Base-by-base conservation (phyloP, 2,329 filamentous ascomycete genomes). In the Aspergillus carbonarius region DNA sequence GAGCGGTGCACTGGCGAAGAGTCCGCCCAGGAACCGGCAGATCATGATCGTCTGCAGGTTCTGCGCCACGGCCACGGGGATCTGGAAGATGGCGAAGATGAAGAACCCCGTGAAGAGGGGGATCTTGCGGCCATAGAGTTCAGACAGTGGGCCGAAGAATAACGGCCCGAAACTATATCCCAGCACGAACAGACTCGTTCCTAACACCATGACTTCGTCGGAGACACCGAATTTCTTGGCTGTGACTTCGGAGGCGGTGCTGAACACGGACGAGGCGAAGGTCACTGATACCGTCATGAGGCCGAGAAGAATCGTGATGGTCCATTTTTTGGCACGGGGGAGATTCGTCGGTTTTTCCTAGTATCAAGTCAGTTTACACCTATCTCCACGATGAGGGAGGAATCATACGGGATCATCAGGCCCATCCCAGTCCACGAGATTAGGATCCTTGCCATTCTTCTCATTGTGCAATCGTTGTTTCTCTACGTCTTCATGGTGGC, bases 21-120 rank as follows among this genome's bases (percentile, higher is more conserved):
- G 50, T 1, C 82, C 83, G 0, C 74, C 74, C 3, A 85, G 71
- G 63, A 85, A 85, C 0, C 83, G 78, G 55, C 74, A 79, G 13
- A 85, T 61, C 64, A 85, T 74, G 54, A 85, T 78, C 0, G 82
- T 84, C 30, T 81, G 63, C 0, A 84, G 49, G 61, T 85, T 83
- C 23, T 74, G 73, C 0, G 82, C 81, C 1, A 83, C 77, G 1
- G 79, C 83, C 6, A 82, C 79, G 0, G 81, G 79, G 51, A 85
- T 80, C 55, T 83, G 79, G 60, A 84, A 83, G 40, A 85, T 76
- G 2, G 76, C 75, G 59, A 83, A 83, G 37, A 77, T 61, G 20
- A 72, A 60, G 58, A 79, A 80, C 0, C 80, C 81, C 9, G 76
- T 60, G 65, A 83, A 78, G 0, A 85, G 68, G 1, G 81, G 81